Base-by-base conservation (phyloP, 106 monocot genomes). In the Dioscorea dumetorum region DNA sequence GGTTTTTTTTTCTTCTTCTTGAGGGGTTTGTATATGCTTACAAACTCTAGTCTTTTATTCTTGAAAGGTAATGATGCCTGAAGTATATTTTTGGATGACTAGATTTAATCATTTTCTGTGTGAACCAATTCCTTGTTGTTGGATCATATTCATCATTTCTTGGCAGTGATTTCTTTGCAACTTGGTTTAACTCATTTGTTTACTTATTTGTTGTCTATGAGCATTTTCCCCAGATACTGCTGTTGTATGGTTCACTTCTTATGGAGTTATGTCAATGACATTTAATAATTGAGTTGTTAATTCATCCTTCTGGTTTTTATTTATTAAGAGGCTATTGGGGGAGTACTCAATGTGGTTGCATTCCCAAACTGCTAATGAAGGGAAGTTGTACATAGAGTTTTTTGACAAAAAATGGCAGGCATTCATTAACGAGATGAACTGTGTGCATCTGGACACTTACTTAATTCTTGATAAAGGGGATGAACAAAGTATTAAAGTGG, bases 261-360 rank as follows among this genome's bases (percentile, higher is more conserved):
- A 34, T 34, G 7, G 34, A 34, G 34, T 34, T 34, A 7, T 34
- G 34, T 34, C 34, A 34, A 34, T 7, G 7, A 7, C 34, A 34
- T 34, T 34, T 34, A 34, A 34, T 34, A 34, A 34, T 3, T 10
- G 7, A 63, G 14, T 14, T 18, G 4, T 15, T 63, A 32, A 63
- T 3, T 18, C 17, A 17, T 63, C 14, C 33, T 67, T 74, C 21
- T 66, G 33, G 8, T 70, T 15, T 17, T 52, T 35, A 48, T 67
- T 56, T 71, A 35, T 80, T 54, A 80, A 99, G 92, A 83, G 49
- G 67, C 65, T 99, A 24, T 78, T 99, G 68, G 58, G 20, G 22
- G 93, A 99, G 61, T 99, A 87, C 80, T 77, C 80, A 33, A 63
- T 48, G 33, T 99, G 97, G 97, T 62, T 99, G 72, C 76, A 85